Base-by-base conservation (phyloP, 805 yeast genomes). In the Yueomyces sinensis region DNA sequence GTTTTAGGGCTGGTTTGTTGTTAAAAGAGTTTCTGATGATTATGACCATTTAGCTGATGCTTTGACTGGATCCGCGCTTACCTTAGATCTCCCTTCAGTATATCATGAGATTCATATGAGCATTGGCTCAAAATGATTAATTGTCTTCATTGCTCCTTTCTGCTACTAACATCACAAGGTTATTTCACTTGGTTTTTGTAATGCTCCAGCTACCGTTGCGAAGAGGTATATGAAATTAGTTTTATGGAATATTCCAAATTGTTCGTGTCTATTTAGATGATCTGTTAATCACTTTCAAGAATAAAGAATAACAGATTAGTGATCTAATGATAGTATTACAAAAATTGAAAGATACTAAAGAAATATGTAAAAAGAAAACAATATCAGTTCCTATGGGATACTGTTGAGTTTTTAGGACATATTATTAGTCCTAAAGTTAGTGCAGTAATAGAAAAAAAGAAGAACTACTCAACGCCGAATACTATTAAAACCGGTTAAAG, bases 181-280 rank as follows among this genome's bases (percentile, higher is more conserved):
- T 2, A 43, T 46, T 46, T 47, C 44, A 1, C 37, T 47, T 35
- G 49, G 49, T 4, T 22, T 38, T 6, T 32, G 31, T 3, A 42
- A 43, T 27, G 44, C 46, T 3, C 46, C 46, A 4, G 31, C 37
- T 15, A 44, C 47, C 1, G 44, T 47, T 31, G 37, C 42, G 7
- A 7, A 22, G 4, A 18, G 45, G 3, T 41, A 41, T 28, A 45
- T 45, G 47, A 35, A 45, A 13, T 42, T 38, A 17, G 11, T 43
- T 2, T 41, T 43, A 34, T 35, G 44, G 9, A 41, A 33, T 17
- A 16, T 38, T 15, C 13, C 24, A 9, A 38, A 35, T 7, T 31
- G 44, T 39, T 2, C 15, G 18, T 23, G 44, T 39, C 13, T 45
- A 44, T 24, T 27, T 44, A 9, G 44, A 44, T 30, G 46, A 45